phyloP scores from a whole-genome alignment of 164 flowering plant genomes.

The Annona squamosa region DNA sequence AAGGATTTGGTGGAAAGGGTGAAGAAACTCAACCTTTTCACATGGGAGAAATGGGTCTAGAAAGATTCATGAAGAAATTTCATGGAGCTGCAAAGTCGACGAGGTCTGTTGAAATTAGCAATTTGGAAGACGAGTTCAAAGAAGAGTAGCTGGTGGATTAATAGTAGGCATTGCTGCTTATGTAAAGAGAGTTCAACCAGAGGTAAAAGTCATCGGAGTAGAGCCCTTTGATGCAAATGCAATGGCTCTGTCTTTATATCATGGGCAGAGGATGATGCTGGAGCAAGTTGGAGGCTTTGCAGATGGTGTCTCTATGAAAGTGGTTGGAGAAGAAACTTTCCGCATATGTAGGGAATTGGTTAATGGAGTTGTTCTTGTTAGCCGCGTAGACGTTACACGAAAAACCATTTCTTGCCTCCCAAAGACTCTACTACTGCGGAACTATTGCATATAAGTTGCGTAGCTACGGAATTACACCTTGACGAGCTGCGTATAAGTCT shows the following conservation, averaged over 20 bases:
- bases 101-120: conserved; percentile 36
- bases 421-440: no score
- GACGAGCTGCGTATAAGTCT: no score
- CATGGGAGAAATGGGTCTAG: no score
- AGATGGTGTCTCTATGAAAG: conserved; percentile 98
- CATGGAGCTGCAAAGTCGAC: conserved; percentile 30
- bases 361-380: conserved; percentile 93
- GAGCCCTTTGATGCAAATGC: conserved; percentile 99
- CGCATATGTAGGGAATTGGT: conserved; percentile 79
- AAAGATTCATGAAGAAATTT: no score
- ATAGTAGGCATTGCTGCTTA: no score
- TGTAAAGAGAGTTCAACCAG: no score
- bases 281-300: conserved; percentile 99
- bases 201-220: conserved; percentile 97
- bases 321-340: conserved; percentile 91
- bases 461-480: no score
- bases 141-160: conserved; percentile 41
- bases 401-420: no score
- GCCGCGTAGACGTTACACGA: conserved; percentile 93
- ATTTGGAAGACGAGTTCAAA: conserved; percentile 32
- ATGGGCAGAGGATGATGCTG: conserved; percentile 70
- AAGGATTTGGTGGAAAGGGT: no score
- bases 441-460: no score
- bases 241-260: conserved; percentile 92
- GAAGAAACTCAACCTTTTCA: no score